Evolutionary conservation across 1,284 basidiomycete genomes (phyloP), one percentile per base, ranked within the genome.

Genomic region (Moesziomyces antarcticus): DNA sequence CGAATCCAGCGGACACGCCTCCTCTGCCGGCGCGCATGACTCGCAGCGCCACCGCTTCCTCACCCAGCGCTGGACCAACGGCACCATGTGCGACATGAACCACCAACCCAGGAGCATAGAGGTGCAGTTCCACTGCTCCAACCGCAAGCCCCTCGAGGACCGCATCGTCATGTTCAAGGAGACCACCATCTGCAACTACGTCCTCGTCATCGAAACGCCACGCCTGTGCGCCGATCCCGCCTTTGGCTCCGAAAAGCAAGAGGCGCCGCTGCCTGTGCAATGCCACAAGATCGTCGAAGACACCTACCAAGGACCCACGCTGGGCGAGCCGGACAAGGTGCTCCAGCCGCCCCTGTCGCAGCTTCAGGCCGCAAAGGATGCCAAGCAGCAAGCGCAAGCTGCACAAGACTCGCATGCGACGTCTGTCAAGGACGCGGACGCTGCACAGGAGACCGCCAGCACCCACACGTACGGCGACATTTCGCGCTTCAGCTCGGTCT

Each of bases 121-220:
- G 59, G 77, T 81, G 8, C 78, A 78, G 54, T 80, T 64, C 42
- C 77, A 77, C 57, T 80, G 79, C 51, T 64, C 72, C 18, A 48
- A 61, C 46, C 46, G 59, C 46, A 60, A 69, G 41, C 58, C 61
- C 10, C 51, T 59, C 37, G 66, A 65, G 13, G 77, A 77, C 30
- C 59, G 77, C 6, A 82, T 82, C 47, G 58, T 73, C 40, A 63
- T 77, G 49, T 64, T 82, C 52, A 80, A 80, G 57, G 80, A 82
- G 62, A 78, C 77, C 20, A 82, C 79, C 14, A 80, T 73, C 25
- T 82, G 80, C 67, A 78, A 75, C 55, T 82, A 82, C 48, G 70
- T 78, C 5, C n/a, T 78, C 18, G 54, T 76, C 45, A 70, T 78
- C 46, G 69, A 78, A 52, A 78, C 76, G 5, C 62, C 73, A 0